Conservation (phyloP, 352 stramenopile species). For the Thalassiosira livingstoniorum region DNA sequence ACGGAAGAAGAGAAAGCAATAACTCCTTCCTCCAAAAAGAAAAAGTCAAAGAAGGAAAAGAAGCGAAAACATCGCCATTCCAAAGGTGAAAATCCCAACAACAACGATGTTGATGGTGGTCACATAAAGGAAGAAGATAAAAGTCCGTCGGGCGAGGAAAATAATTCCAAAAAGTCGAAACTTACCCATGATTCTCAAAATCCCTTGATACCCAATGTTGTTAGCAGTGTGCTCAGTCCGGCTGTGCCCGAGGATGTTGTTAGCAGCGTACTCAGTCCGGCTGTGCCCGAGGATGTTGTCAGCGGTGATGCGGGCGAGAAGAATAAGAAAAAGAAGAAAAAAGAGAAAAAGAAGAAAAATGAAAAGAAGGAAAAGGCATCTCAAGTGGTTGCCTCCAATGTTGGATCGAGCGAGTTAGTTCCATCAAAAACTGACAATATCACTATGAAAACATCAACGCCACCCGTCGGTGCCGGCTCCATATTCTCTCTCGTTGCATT, state of each 20-base stretch:
- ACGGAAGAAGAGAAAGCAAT: neutral
- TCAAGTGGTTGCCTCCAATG: no score
- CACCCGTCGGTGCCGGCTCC: neutral
- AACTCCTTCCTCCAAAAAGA: neutral
- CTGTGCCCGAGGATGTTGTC: neutral
- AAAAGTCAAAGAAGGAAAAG: conserved; percentile 2
- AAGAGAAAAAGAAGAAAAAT: conserved; percentile 43
- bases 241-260: neutral
- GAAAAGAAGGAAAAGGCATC: neutral
- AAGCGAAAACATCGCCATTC: neutral
- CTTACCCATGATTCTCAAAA: no score
- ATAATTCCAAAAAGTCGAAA: no score
- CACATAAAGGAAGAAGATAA: neutral
- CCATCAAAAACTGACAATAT: neutral
- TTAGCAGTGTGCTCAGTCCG: no score
- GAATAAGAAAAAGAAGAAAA: conserved; percentile 54
- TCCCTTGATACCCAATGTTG: no score
- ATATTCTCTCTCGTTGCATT: conserved; percentile 40
- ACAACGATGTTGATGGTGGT: neutral
- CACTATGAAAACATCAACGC: conserved; percentile 6
- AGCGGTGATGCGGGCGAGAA: conserved; percentile 30
- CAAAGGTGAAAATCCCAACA: neutral
- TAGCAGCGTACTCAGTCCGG: no score
- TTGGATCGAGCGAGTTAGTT: neutral
- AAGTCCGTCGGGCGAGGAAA: no score